A percentile compares a stretch with the other conserved stretches of the same genome.
These are phyloP conservation scores for Colletotrichum salicis DNA, from an alignment of 2,329 filamentous ascomycete species.

Conservation along the genomic window DNA sequence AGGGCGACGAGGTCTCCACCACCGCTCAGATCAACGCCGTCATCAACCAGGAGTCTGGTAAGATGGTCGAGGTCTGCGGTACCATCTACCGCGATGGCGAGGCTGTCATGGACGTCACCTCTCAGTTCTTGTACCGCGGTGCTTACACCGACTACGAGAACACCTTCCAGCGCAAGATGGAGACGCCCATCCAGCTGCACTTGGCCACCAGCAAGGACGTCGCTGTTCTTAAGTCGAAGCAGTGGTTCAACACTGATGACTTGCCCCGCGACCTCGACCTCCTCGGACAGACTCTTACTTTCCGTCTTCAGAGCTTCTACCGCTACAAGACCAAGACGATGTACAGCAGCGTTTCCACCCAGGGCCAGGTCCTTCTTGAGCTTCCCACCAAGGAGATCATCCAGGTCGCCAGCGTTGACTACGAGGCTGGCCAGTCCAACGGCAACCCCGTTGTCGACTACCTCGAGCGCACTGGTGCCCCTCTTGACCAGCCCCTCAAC, in stretches of 20 bases:
- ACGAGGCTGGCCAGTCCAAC: conserved; percentile 89
- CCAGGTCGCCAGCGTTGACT: conserved; percentile 96
- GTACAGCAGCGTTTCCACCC: conserved; percentile 90
- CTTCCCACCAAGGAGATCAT: conserved; percentile 97
- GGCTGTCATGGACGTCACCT: conserved; percentile 97
- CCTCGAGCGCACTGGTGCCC: conserved; percentile 87
- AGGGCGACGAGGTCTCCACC: conserved; percentile 91
- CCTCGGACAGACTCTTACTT: conserved; percentile 91
- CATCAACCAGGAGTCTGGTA: conserved; percentile 97
- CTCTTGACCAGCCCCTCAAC: conserved; percentile 94
- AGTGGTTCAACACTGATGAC: conserved; percentile 92
- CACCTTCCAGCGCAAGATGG: conserved; percentile 97
- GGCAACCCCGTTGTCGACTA: conserved; percentile 98
- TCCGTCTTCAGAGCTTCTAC: conserved; percentile 92
- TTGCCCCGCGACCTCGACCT: conserved; percentile 79
- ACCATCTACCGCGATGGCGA: conserved; percentile 87
- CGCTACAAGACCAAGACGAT: conserved; percentile 95
- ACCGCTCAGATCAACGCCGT: conserved; percentile 97
- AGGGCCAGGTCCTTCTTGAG: conserved; percentile 92
- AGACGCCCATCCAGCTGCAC: conserved; percentile 94
- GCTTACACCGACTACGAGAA: conserved; percentile 94
- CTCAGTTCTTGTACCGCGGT: conserved; percentile 96
- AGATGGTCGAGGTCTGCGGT: conserved; percentile 99
- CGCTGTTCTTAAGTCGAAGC: conserved; percentile 92
- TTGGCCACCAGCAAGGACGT: conserved; percentile 90